Percentiles rank a stretch among this genome's conserved stretches.
phyloP scores from a whole-genome alignment of 352 stramenopile species.

The Peronospora destructor region DNA sequence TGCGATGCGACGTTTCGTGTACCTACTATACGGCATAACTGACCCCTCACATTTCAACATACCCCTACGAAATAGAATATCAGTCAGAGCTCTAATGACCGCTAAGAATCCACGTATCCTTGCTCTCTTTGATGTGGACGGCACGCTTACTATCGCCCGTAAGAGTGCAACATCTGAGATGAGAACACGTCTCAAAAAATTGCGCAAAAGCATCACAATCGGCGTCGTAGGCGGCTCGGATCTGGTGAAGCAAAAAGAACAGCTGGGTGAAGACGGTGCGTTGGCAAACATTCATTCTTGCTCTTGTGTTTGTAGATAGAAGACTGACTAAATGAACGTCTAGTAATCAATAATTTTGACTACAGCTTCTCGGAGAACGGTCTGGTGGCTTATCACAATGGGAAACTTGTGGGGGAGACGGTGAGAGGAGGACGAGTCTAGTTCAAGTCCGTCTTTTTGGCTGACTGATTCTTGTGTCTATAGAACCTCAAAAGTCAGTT shows the following conservation, averaged over 20 bases:
- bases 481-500: constrained; percentile 91
- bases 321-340: not conserved
- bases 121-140: constrained; percentile 98
- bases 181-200: constrained; percentile 89
- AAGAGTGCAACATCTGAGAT: constrained; percentile 89
- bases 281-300: not conserved
- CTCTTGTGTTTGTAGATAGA: not conserved
- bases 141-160: constrained; percentile 94
- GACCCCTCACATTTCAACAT: not conserved
- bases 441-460: not conserved
- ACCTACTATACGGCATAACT: not conserved
- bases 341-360: constrained; percentile 92
- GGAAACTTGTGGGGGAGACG: constrained; percentile 85
- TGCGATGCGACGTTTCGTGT: not conserved
- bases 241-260: constrained; percentile 98
- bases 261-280: constrained; percentile 90
- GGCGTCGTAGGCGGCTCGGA: constrained; percentile 98
- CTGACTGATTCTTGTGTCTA: not conserved
- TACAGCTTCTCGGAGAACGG: constrained; percentile 99
- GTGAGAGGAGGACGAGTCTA: constrained; percentile 20
- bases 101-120: constrained; percentile 89
- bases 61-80: too few relatives aligned
- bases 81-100: constrained; percentile 25
- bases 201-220: constrained; percentile 92
- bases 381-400: constrained; percentile 96